These are phyloP conservation scores for Mercurialis annua DNA, from an alignment of 345 rosid species.

Conservation along the genomic window DNA sequence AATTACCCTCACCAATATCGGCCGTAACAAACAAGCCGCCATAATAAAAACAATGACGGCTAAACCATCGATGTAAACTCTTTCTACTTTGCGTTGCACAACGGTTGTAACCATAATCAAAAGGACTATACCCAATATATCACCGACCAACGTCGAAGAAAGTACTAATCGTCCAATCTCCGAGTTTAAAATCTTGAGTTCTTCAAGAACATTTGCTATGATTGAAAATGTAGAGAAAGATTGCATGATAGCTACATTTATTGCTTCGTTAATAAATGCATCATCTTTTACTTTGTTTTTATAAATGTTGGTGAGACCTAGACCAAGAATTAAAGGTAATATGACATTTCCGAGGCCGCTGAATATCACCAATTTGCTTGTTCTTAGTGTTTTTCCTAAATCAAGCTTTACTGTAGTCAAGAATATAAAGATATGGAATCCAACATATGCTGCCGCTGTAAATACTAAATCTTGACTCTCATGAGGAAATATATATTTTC, in stretches of 20 bases:
- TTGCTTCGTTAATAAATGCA: not conserved
- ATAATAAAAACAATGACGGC: not conserved
- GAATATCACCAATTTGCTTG: too few species aligned
- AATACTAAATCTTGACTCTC: too few species aligned
- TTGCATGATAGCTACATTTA: not conserved
- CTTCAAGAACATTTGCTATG: not conserved
- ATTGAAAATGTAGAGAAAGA: constrained; percentile 26
- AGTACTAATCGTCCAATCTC: not conserved
- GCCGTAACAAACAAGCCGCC: constrained; percentile 17
- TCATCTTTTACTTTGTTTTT: not conserved
- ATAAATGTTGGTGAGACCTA: not conserved
- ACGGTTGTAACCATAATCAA: too few species aligned
- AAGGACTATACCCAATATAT: not conserved
- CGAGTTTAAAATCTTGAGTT: not conserved
- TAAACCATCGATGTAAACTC: not conserved
- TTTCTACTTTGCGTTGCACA: not conserved
- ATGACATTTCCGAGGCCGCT: too few species aligned
- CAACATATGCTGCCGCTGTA: too few species aligned
- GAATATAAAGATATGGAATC: too few species aligned
- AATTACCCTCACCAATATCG: constrained; percentile 31
- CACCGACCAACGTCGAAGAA: not conserved
- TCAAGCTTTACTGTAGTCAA: too few species aligned
- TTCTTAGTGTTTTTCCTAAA: too few species aligned
- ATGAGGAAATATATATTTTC: too few species aligned
- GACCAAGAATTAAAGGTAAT: not conserved